A percentile compares a stretch with the other conserved stretches of the same genome.
phyloP scores from a whole-genome alignment of 768 basidiomycete genomes.

The Guyanaporus albipodus region DNA sequence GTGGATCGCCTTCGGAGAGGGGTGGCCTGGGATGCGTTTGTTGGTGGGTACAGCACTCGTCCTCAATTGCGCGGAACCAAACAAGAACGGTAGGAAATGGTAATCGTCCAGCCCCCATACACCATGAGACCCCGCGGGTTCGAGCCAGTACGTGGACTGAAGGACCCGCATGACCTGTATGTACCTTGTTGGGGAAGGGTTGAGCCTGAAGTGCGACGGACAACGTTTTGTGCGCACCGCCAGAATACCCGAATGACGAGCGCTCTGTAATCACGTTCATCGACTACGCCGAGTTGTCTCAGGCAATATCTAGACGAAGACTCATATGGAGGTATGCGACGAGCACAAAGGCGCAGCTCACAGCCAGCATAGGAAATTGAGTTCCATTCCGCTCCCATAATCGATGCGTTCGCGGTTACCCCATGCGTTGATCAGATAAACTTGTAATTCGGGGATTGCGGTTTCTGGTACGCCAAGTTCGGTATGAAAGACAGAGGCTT shows the following conservation, averaged over 20 bases:
- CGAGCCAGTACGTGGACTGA: slow-evolving; percentile 94
- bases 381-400: slow-evolving; percentile 99
- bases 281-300: slow-evolving; percentile 61
- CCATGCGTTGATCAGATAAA: slow-evolving; percentile 86
- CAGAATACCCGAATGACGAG: slow-evolving; percentile 87
- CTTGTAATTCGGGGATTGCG: slow-evolving; percentile 63
- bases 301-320: slow-evolving; percentile 67
- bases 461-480: slow-evolving; percentile 57
- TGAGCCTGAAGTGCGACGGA: not conserved
- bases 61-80: slow-evolving; percentile 72
- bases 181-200: slow-evolving; percentile 43
- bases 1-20: slow-evolving; percentile 90
- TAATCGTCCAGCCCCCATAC: slow-evolving; percentile 98
- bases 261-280: slow-evolving; percentile 61
- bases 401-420: slow-evolving; percentile 90
- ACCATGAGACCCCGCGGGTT: slow-evolving; percentile 98
- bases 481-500: slow-evolving; percentile 53
- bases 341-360: slow-evolving; percentile 37
- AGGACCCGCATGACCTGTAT: slow-evolving; percentile 78
- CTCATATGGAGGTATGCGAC: not conserved
- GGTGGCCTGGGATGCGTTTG: slow-evolving; percentile 50
- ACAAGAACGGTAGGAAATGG: slow-evolving; percentile 90
- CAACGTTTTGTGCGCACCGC: slow-evolving; percentile 60
- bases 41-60: slow-evolving; percentile 6
- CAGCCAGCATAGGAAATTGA: slow-evolving; percentile 98